phyloP scores from a whole-genome alignment of 192 early-diverging fungal species.

The Thamnidium elegans region DNA sequence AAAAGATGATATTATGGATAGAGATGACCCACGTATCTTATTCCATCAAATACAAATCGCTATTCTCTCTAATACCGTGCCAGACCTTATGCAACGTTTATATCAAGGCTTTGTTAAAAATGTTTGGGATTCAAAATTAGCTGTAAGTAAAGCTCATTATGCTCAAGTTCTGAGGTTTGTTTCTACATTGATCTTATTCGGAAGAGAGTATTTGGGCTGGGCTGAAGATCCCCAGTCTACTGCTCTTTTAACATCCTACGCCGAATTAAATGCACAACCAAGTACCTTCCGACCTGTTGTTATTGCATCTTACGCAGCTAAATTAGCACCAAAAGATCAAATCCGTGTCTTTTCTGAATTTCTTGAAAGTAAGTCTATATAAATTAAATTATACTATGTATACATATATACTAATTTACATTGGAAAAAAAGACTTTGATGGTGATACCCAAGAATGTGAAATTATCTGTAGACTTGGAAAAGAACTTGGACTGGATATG shows the following conservation, averaged over 20 bases:
- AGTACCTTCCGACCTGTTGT: conserved; percentile 1
- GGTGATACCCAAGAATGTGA: neutral
- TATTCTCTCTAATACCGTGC: neutral
- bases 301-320: neutral
- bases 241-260: neutral
- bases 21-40: neutral
- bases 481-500: neutral
- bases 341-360: neutral
- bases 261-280: neutral
- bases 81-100: neutral
- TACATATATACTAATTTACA: neutral
- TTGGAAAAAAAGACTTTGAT: neutral
- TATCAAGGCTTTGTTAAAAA: neutral
- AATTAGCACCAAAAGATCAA: neutral
- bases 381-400: neutral
- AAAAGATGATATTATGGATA: neutral
- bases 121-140: neutral
- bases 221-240: neutral
- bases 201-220: neutral
- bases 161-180: neutral
- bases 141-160: neutral
- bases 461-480: neutral
- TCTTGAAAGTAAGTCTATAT: neutral
- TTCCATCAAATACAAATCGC: neutral
- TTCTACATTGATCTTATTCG: conserved; percentile 1